These are phyloP conservation scores for Spathaspora arborariae DNA, from an alignment of 805 yeast species.

Conservation along the genomic window DNA sequence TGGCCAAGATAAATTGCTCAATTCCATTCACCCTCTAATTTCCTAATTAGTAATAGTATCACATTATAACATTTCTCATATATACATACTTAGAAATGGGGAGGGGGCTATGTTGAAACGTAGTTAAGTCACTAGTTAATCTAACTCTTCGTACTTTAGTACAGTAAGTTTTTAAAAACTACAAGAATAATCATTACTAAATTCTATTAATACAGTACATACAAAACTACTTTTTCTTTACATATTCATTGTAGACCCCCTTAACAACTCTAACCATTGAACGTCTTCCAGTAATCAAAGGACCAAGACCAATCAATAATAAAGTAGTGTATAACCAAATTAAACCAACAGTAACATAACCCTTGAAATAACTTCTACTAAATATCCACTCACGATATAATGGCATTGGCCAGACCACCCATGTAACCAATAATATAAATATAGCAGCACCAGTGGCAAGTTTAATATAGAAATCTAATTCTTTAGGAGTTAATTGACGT, in stretches of 20 bases:
- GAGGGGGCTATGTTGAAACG: too few relatives aligned
- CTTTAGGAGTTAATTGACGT: conserved; percentile 6
- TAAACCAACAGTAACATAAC: conserved; percentile 34
- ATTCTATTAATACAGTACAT: neutral
- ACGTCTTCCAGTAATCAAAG: conserved; percentile 32
- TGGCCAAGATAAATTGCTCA: too few relatives aligned
- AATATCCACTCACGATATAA: conserved; percentile 41
- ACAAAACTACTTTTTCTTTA: conserved; percentile 6
- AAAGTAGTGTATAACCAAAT: conserved; percentile 38
- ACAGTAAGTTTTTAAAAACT: too few relatives aligned
- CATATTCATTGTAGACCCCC: conserved; percentile 17
- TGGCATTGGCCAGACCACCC: conserved; percentile 43
- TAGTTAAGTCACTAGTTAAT: too few relatives aligned
- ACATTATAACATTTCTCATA: too few relatives aligned
- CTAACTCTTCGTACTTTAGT: too few relatives aligned
- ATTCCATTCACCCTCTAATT: too few relatives aligned
- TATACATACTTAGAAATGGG: too few relatives aligned
- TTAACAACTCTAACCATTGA: conserved; percentile 18
- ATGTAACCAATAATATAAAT: conserved; percentile 26
- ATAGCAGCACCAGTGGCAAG: conserved; percentile 23
- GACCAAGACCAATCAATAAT: conserved; percentile 29
- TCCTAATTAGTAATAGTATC: too few relatives aligned
- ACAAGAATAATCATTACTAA: neutral
- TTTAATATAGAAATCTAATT: conserved; percentile 16
- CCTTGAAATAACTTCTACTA: conserved; percentile 31